phyloP scores from a whole-genome alignment of 2,329 filamentous ascomycete genomes.

The Lachnellula suecica region DNA sequence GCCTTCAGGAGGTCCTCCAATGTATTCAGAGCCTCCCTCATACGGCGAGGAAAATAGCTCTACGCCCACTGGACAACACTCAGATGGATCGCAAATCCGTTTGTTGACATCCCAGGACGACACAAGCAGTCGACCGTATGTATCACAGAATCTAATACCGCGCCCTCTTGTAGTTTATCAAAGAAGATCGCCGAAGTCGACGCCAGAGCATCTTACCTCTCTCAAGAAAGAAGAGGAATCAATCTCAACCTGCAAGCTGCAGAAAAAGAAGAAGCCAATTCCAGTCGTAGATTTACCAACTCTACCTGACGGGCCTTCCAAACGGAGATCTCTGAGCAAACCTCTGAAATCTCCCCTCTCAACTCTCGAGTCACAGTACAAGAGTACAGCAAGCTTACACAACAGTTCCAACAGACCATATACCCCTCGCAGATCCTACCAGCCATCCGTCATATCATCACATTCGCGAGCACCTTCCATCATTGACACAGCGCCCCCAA shows the following conservation, averaged over 20 bases:
- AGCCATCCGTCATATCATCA: slow-evolving; percentile 43
- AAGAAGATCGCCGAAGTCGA: slow-evolving; percentile 28
- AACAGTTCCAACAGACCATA: slow-evolving; percentile 26
- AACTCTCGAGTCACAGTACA: slow-evolving; percentile 16
- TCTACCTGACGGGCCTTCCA: slow-evolving; percentile 51
- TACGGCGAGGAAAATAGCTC: slow-evolving; percentile 53
- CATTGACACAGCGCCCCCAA: slow-evolving; percentile 57
- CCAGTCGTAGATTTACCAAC: slow-evolving; percentile 40
- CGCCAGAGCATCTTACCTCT: slow-evolving; percentile 36
- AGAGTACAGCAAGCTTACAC: slow-evolving; percentile 27
- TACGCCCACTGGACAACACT: slow-evolving; percentile 42
- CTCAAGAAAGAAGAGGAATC: slow-evolving; percentile 41
- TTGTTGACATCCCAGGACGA: slow-evolving; percentile 64
- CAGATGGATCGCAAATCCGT: slow-evolving; percentile 53
- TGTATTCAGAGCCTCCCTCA: slow-evolving; percentile 52
- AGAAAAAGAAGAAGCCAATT: slow-evolving; percentile 37
- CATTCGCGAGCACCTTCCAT: slow-evolving; percentile 50
- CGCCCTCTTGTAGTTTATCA: slow-evolving; percentile 23
- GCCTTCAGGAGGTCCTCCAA: slow-evolving; percentile 52
- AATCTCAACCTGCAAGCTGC: slow-evolving; percentile 29
- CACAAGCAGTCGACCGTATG: slow-evolving; percentile 53
- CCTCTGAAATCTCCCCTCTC: slow-evolving; percentile 37
- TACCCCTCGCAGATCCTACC: slow-evolving; percentile 43
- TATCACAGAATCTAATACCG: slow-evolving; percentile 35
- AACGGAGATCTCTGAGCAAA: slow-evolving; percentile 35